Evolutionary conservation across 2,329 filamentous ascomycete genomes (phyloP).

Genomic region (Exserohilum turcica): DNA sequence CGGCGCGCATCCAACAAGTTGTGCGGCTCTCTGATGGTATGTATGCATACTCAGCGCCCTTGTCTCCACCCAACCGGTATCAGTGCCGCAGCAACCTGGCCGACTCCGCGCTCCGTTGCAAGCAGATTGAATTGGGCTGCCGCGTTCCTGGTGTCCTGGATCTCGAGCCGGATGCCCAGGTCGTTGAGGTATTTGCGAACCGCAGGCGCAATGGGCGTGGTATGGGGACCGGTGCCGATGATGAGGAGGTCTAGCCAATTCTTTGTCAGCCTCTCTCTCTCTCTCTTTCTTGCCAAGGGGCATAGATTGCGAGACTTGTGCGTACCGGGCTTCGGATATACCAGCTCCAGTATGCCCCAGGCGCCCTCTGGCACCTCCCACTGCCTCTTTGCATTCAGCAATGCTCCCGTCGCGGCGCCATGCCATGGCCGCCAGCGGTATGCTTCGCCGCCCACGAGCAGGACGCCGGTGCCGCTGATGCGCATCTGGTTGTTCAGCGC

Average conservation of each 20-base stretch:
- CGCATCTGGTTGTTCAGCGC: slow-evolving; percentile 79
- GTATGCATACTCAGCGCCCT: slow-evolving; percentile 21
- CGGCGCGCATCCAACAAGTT: neutral
- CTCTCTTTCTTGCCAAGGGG: too few species aligned
- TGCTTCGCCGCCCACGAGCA: slow-evolving; percentile 84
- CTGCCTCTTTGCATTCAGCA: slow-evolving; percentile 79
- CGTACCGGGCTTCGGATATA: slow-evolving; percentile 89
- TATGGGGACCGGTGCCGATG: slow-evolving; percentile 79
- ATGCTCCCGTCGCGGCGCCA: slow-evolving; percentile 46
- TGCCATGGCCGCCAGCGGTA: slow-evolving; percentile 88
- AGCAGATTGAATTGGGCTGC: slow-evolving; percentile 93
- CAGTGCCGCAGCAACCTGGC: slow-evolving; percentile 83
- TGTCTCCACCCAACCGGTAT: slow-evolving; percentile 85
- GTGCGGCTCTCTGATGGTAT: neutral
- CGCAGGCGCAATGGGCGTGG: slow-evolving; percentile 75
- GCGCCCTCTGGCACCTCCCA: slow-evolving; percentile 74
- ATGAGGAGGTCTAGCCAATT: slow-evolving; percentile 74
- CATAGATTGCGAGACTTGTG: slow-evolving; percentile 11
- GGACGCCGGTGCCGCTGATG: slow-evolving; percentile 70
- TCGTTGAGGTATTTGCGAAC: slow-evolving; percentile 74
- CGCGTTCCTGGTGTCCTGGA: slow-evolving; percentile 91
- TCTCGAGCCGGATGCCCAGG: slow-evolving; percentile 82
- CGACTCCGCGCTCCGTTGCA: slow-evolving; percentile 88
- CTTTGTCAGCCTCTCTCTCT: slow-evolving; percentile 18
- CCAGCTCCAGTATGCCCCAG: slow-evolving; percentile 75